Conservation (phyloP, 2,329 filamentous ascomycete species). For the Beauveria sp. region DNA sequence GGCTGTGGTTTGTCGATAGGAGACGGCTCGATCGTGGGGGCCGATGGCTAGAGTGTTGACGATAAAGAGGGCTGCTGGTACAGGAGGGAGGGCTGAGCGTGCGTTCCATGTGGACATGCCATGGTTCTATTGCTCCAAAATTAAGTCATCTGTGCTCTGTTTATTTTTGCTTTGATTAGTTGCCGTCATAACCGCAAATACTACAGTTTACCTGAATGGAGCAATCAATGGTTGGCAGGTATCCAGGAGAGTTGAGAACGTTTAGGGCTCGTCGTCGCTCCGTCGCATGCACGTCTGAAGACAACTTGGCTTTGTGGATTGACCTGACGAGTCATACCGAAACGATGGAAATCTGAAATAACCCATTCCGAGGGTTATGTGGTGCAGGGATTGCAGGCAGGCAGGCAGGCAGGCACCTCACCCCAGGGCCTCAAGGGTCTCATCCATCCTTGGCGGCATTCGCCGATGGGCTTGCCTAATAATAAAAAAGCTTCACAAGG, state of each 20-base stretch:
- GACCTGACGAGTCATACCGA: not conserved
- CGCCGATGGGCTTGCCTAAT: too few species aligned
- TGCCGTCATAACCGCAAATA: too few species aligned
- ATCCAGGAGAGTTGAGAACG: too few species aligned
- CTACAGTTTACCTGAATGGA: too few species aligned
- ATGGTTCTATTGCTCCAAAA: not conserved
- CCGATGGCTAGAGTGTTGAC: not conserved
- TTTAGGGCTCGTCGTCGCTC: not conserved
- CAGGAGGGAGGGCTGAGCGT: not conserved
- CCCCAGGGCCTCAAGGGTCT: too few species aligned
- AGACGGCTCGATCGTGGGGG: constrained; percentile 1
- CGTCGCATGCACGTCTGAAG: not conserved
- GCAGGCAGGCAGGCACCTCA: too few species aligned
- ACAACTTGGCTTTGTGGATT: not conserved
- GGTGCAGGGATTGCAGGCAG: not conserved
- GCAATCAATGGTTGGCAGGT: too few species aligned
- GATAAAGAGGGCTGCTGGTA: not conserved
- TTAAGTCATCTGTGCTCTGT: not conserved
- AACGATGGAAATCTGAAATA: not conserved
- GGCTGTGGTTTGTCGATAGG: not conserved
- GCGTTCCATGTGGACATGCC: not conserved
- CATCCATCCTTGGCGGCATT: too few species aligned
- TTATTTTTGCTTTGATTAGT: not conserved
- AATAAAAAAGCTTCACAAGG: too few species aligned
- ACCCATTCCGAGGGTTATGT: not conserved